These are phyloP conservation scores for Backusella australiensis DNA, from an alignment of 192 early-diverging fungal genomes.

Conservation along the genomic window DNA sequence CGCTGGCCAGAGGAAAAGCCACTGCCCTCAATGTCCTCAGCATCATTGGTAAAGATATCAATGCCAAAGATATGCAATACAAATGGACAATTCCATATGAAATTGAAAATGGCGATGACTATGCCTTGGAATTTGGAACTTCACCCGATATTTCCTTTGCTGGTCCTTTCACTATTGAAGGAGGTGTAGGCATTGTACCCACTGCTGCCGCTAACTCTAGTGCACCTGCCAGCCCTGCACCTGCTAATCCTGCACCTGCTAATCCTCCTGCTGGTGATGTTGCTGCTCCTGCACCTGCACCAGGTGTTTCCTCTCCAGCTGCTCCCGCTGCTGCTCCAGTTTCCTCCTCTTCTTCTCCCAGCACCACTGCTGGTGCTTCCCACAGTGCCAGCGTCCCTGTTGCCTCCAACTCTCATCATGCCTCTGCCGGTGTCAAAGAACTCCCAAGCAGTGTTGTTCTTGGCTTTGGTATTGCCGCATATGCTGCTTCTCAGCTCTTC, in stretches of 20 bases:
- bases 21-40: conserved; percentile 28
- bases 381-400: neutral
- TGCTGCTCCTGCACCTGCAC: neutral
- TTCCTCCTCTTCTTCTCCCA: neutral
- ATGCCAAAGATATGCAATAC: conserved; percentile 14
- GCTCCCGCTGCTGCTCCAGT: neutral
- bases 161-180: conserved; percentile 32
- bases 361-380: neutral
- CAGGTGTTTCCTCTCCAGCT: conserved; percentile 1
- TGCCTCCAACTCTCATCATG: neutral
- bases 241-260: neutral
- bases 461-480: conserved; percentile 12
- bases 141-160: conserved; percentile 32
- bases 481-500: neutral
- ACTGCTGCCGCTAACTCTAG: neutral
- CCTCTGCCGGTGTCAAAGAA: conserved; percentile 8
- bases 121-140: conserved; percentile 32
- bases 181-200: conserved; percentile 11
- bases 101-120: conserved; percentile 24
- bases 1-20: conserved; percentile 22
- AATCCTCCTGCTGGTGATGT: neutral
- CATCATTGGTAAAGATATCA: conserved; percentile 26
- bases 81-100: conserved; percentile 29
- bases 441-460: neutral
- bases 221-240: neutral